Conservation (phyloP, 371 early-diverging fungal genomes). For the Synchytrium microbalum region DNA sequence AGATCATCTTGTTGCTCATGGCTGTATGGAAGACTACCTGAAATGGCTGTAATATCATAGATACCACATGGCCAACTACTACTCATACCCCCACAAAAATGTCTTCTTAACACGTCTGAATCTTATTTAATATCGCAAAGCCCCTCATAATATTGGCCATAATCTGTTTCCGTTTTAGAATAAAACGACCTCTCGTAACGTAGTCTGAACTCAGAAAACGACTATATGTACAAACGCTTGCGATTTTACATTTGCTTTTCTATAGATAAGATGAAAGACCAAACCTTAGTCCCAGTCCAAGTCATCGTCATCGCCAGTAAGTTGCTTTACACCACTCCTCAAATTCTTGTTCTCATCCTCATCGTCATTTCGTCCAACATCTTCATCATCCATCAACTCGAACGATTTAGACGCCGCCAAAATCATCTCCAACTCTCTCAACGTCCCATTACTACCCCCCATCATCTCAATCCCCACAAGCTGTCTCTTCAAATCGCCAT, state of each 20-base stretch:
- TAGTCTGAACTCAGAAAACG: no score
- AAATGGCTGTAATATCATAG: background rate
- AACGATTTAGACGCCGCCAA: slow-evolving; percentile 11
- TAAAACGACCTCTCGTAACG: no score
- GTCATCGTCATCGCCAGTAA: background rate
- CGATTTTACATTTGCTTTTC: no score
- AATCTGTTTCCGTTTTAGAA: no score
- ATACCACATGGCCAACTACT: no score
- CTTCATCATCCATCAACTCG: slow-evolving; percentile 5
- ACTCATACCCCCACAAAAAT: no score
- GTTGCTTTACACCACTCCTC: background rate
- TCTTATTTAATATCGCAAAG: no score
- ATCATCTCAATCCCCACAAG: slow-evolving; percentile 69
- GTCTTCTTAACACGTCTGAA: no score
- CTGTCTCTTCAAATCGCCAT: slow-evolving; percentile 77
- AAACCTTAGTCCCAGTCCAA: background rate
- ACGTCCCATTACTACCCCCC: slow-evolving; percentile 73
- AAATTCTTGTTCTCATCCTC: background rate
- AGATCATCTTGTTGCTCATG: background rate
- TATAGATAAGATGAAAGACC: no score
- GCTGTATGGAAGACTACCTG: background rate
- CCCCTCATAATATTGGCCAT: no score
- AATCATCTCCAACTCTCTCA: slow-evolving; percentile 33
- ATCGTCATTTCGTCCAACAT: slow-evolving; percentile 7
- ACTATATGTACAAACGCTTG: no score